These are phyloP conservation scores for bread wheat (Triticum aestivum) DNA, from an alignment of 176 grass and related monocot genomes.

Conservation along the genomic window IWGSC_CS_RefSeq_v2.1 NC_057796.1:486585849-486586348, in stretches of 20 bases:
- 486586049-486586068: neutral
- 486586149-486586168: too few species aligned
- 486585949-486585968: neutral
- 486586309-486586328: neutral
- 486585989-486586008: neutral
- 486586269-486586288: neutral
- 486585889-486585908: neutral
- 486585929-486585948: neutral
- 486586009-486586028: neutral
- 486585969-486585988: neutral
- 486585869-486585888: neutral
- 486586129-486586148: too few species aligned
- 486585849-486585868: slow-evolving; percentile 6
- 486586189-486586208: neutral
- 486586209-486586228: neutral
- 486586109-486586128: too few species aligned
- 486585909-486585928: neutral
- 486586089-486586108: neutral
- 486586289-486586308: neutral
- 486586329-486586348: neutral
- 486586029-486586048: neutral
- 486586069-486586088: neutral
- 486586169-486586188: too few species aligned
- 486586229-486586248: neutral
- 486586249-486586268: neutral